Evolutionary conservation across 208 protist genomes (phyloP).

Genomic region (Acanthamoeba healyi): DNA sequence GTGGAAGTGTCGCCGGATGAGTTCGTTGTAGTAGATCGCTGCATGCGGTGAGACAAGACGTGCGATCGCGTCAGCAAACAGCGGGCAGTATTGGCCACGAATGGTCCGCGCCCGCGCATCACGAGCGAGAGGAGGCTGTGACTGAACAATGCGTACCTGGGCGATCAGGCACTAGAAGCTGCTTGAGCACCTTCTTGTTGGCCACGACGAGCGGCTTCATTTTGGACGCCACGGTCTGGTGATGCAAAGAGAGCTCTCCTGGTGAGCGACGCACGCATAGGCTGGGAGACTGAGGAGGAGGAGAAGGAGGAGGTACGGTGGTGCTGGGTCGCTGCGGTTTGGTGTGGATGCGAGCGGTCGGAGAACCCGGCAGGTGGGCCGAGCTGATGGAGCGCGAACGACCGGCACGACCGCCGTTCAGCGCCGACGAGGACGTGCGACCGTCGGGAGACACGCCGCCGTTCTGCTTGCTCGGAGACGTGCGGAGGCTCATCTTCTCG

Average conservation of each 20-base stretch:
- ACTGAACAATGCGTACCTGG: too few relatives aligned
- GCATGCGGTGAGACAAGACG: neutral
- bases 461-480: neutral
- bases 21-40: slow-evolving; percentile 48
- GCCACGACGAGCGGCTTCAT: slow-evolving; percentile 34
- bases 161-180: slow-evolving; percentile 19
- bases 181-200: slow-evolving; percentile 49
- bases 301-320: neutral
- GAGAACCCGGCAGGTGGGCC: neutral
- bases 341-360: neutral
- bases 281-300: neutral
- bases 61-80: neutral
- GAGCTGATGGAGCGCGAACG: slow-evolving; percentile 39
- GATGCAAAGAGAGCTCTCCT: too few relatives aligned
- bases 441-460: neutral
- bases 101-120: too few relatives aligned
- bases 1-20: slow-evolving; percentile 55
- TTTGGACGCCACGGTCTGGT: neutral
- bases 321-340: neutral
- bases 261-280: neutral
- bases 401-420: neutral
- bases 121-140: too few relatives aligned
- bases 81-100: too few relatives aligned
- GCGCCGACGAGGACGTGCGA: neutral
- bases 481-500: slow-evolving; percentile 31